Percentiles rank a stretch among this genome's conserved stretches.
Conservation (phyloP, 2,329 filamentous ascomycete species). For the Dichotomopilus funicola region DNA sequence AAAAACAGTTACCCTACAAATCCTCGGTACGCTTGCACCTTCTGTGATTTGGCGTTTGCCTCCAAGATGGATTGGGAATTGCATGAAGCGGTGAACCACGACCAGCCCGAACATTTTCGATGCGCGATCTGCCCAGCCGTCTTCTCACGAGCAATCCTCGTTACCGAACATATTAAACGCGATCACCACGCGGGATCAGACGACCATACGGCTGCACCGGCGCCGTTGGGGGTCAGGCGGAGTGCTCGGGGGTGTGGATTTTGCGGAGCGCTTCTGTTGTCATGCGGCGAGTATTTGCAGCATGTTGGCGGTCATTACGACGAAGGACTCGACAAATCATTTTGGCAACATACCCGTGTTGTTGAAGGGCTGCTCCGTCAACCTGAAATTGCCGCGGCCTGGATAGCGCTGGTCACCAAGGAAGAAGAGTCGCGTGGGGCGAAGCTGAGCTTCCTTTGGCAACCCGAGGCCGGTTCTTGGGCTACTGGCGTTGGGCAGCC, state of each 20-base stretch:
- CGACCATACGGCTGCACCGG: background rate
- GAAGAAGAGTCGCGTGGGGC: constrained; percentile 13
- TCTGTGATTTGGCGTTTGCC: constrained; percentile 19
- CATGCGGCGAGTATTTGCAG: constrained; percentile 23
- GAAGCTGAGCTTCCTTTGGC: constrained; percentile 18
- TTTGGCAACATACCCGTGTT: constrained; percentile 21
- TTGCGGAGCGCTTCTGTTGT: constrained; percentile 11
- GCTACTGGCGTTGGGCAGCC: background rate
- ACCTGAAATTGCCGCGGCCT: constrained; percentile 14
- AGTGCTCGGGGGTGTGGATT: constrained; percentile 23
- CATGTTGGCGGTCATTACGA: constrained; percentile 22
- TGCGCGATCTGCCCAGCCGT: constrained; percentile 11
- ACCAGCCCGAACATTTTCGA: constrained; percentile 7
- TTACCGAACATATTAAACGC: constrained; percentile 7
- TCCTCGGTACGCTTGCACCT: constrained; percentile 18
- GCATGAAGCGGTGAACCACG: constrained; percentile 18
- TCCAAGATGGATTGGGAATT: constrained; percentile 17
- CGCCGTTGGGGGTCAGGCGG: background rate
- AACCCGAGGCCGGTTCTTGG: constrained; percentile 8
- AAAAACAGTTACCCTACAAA: constrained; percentile 8
- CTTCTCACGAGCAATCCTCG: constrained; percentile 1
- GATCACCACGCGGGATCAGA: constrained; percentile 3
- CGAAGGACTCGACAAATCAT: constrained; percentile 11
- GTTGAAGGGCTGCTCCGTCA: constrained; percentile 21
- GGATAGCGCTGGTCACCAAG: constrained; percentile 12